These are phyloP conservation scores for Albugo candida DNA, from an alignment of 352 stramenopile species.

Conservation along the genomic window DNA sequence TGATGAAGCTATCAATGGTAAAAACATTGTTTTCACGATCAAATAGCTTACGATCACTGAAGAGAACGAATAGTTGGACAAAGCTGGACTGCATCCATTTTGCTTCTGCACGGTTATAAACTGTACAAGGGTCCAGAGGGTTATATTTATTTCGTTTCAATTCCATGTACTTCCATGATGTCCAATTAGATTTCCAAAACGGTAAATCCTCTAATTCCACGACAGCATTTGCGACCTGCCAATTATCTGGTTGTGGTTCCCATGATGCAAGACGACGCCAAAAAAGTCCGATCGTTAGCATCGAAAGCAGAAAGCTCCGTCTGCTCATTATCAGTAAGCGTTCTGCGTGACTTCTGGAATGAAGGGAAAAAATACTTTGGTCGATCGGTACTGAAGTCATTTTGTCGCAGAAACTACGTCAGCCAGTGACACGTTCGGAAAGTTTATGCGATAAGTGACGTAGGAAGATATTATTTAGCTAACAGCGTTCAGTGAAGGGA, in stretches of 20 bases:
- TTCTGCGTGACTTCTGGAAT: too few relatives aligned
- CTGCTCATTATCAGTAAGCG: too few relatives aligned
- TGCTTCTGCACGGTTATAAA: constrained; percentile 40
- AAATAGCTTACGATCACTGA: constrained; percentile 57
- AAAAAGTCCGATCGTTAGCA: not conserved
- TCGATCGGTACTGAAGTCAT: too few relatives aligned
- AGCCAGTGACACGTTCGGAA: too few relatives aligned
- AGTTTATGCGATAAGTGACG: too few relatives aligned
- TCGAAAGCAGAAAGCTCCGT: not conserved
- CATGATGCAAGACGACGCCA: constrained; percentile 14
- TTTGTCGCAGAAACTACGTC: too few relatives aligned
- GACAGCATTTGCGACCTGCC: constrained; percentile 61
- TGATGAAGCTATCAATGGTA: constrained; percentile 50
- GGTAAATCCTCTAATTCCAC: constrained; percentile 11
- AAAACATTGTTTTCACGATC: constrained; percentile 37
- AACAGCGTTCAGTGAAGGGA: too few relatives aligned
- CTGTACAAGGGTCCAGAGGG: constrained; percentile 22
- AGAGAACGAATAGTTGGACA: constrained; percentile 54
- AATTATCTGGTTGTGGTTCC: constrained; percentile 59
- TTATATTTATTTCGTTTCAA: constrained; percentile 44
- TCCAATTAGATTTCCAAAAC: constrained; percentile 39
- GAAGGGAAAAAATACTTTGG: too few relatives aligned
- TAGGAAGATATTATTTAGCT: too few relatives aligned
- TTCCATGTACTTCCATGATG: constrained; percentile 50
- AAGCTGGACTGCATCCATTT: constrained; percentile 68